Base-by-base conservation (phyloP, 306 rosid species). In the Cucurbita ficifolia region DNA sequence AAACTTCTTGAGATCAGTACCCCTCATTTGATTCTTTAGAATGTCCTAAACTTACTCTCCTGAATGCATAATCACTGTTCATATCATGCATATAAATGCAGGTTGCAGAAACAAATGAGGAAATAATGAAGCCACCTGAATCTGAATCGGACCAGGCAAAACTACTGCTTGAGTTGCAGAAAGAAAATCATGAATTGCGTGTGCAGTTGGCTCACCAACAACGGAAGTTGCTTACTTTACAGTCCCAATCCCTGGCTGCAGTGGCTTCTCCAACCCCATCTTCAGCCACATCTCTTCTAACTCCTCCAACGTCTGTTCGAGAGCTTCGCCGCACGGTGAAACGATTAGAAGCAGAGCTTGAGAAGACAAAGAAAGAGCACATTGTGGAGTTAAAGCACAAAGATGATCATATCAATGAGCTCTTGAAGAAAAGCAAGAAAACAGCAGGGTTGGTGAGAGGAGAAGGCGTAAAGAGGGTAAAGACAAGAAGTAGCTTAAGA, bases 171-270 rank as follows among this genome's bases (percentile, higher is more conserved):
- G 97, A 87, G 81, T 78, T 94, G 73, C 97, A 94, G 85, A 90
- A 85, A 79, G 96, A 94, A 83, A 94, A 94, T 59, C 87, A 90
- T 0, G 97, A 94, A 53, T 77, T 94, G 55, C 83, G 97, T 51
- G 80, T 85, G 24, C 98, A 94, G 74, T 72, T 94, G 82, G 92
- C 89, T 43, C 78, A 74, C 18, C 98, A 89, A 57, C 94, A 94
- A 75, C 97, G 89, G 77, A 94, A 90, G 80, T 67, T 90, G 36
- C 65, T 85, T 51, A 81, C 91, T 60, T 80, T 94, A 29, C 84
- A 89, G 83, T 88, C 95, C 74, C 92, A 89, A 51, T 79, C 87
- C 59, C 79, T 90, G 65, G 92, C 95, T 77, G 88, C 94, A 58
- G 83, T 87, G n/a, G 76, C 87, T 68, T 85, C 96, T 70, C 86